Base-by-base conservation (phyloP, 2,329 filamentous ascomycete genomes). In the Leptographium radiaticola region DNA sequence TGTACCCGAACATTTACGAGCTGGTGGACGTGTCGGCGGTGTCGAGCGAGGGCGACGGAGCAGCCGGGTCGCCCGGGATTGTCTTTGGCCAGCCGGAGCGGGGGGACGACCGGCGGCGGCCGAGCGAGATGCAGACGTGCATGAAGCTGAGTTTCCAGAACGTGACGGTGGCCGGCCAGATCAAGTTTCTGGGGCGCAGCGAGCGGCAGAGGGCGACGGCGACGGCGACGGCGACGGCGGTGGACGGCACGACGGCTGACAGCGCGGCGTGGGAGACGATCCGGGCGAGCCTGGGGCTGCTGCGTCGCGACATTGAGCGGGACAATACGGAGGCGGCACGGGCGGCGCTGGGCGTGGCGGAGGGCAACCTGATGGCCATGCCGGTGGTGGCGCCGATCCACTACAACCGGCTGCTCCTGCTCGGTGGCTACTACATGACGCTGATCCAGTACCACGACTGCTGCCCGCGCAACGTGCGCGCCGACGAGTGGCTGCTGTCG, bases 41-140 rank as follows among this genome's bases (percentile, higher is more conserved):
- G 9, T 49, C 49, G 6, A 20, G 38, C 18, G 49, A 52, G 16
- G 46, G 33, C 9, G 40, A 44, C 36, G 45, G 51, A 3, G 30
- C 33, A 34, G 49, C 30, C 39, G 44, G n/a, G 16, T 44, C 2
- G n/a, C 45, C 49, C 7, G 54, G 44, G 38, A 52, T 55, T 12
- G 53, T 55, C 7, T 52, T 52, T 34, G 49, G 43, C 45, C 38
- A 42, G 31, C 38, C 43, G n/a, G n/a, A n/a, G n/a, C n/a, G n/a
- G n/a, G n/a, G n/a, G 43, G 11, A 6, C 6, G 39, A 15, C 12
- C 39, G 39, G 11, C 7, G 7, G 18, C 36, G 40, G 43, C 51
- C 13, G 52, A 45, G 38, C 44, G n/a, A 56, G 46, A 56, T 56
- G 54, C 54, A 56, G 47, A 44, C 30, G 15, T 56, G 54, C 47